Conservation (phyloP, 2,329 filamentous ascomycete species). For the Elsinoe australis region DNA sequence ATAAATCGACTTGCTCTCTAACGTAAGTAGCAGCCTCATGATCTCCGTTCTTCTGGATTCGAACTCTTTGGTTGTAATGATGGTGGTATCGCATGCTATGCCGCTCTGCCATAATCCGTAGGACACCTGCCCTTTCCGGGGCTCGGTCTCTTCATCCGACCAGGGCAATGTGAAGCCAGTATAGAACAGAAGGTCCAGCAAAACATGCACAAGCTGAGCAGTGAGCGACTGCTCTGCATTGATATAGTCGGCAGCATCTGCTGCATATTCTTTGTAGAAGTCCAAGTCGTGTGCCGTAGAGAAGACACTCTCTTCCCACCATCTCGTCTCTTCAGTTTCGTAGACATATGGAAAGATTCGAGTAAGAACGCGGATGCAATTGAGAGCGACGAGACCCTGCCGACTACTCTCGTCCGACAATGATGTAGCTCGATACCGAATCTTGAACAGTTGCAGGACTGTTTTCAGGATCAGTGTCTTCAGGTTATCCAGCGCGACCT, state of each 20-base stretch:
- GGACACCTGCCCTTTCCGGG: conserved; percentile 59
- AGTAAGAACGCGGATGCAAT: conserved; percentile 87
- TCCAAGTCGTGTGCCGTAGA: conserved; percentile 58
- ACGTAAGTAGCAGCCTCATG: conserved; percentile 71
- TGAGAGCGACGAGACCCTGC: conserved; percentile 53
- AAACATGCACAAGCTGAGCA: conserved; percentile 84
- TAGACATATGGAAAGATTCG: conserved; percentile 85
- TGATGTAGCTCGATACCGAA: conserved; percentile 85
- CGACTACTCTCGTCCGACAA: conserved; percentile 39
- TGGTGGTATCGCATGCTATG: conserved; percentile 85
- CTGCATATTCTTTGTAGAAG: not conserved
- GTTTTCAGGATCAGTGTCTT: conserved; percentile 81
- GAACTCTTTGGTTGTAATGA: conserved; percentile 81
- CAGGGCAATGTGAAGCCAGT: conserved; percentile 74
- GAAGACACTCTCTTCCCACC: conserved; percentile 79
- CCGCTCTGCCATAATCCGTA: conserved; percentile 98
- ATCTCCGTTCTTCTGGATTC: conserved; percentile 92
- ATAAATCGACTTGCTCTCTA: conserved; percentile 91
- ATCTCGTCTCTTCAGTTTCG: conserved; percentile 71
- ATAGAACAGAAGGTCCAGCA: conserved; percentile 86
- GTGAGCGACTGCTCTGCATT: conserved; percentile 37
- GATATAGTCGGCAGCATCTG: not conserved
- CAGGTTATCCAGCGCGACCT: conserved; percentile 65
- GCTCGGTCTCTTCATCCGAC: conserved; percentile 17
- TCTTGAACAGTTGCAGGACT: conserved; percentile 70